These are phyloP conservation scores for Stylosanthes scabra DNA, from an alignment of 331 rosid species.

Conservation along the genomic window DNA sequence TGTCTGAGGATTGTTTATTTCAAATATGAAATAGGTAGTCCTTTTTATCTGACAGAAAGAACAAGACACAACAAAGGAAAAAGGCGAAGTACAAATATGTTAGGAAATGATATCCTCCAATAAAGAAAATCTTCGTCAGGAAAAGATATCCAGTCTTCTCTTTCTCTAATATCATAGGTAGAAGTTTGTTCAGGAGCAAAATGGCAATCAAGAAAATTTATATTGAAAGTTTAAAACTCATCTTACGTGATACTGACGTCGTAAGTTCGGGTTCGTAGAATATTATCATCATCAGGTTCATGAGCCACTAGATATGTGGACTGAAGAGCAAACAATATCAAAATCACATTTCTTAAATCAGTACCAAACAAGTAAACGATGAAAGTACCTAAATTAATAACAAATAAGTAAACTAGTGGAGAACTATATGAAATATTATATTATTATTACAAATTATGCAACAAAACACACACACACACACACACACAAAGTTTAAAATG, in stretches of 20 bases:
- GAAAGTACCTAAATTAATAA: constrained; percentile 13
- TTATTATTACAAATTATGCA: constrained; percentile 11
- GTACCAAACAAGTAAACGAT: constrained; percentile 18
- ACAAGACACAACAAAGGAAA: constrained; percentile 1
- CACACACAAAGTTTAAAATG: neutral
- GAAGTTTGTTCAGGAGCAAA: constrained; percentile 19
- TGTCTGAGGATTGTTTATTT: constrained; percentile 24
- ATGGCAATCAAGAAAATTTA: constrained; percentile 23
- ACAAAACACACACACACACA: no score
- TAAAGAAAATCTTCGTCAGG: neutral
- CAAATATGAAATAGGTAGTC: neutral
- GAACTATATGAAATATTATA: neutral
- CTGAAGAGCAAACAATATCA: constrained; percentile 49
- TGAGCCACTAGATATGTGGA: constrained; percentile 78
- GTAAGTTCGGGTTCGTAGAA: constrained; percentile 84
- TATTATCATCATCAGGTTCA: constrained; percentile 95
- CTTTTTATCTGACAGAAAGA: no score
- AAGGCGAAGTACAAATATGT: constrained; percentile 12
- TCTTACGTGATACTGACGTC: constrained; percentile 97
- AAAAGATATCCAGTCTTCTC: neutral
- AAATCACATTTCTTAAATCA: constrained; percentile 33
- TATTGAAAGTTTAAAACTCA: constrained; percentile 32
- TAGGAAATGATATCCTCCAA: neutral
- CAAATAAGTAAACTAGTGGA: neutral
- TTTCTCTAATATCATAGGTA: constrained; percentile 22